Evolutionary conservation across 2,329 filamentous ascomycete genomes (phyloP), one percentile per base, ranked within the genome.

Genomic region (Arthrinium puccinioides): DNA sequence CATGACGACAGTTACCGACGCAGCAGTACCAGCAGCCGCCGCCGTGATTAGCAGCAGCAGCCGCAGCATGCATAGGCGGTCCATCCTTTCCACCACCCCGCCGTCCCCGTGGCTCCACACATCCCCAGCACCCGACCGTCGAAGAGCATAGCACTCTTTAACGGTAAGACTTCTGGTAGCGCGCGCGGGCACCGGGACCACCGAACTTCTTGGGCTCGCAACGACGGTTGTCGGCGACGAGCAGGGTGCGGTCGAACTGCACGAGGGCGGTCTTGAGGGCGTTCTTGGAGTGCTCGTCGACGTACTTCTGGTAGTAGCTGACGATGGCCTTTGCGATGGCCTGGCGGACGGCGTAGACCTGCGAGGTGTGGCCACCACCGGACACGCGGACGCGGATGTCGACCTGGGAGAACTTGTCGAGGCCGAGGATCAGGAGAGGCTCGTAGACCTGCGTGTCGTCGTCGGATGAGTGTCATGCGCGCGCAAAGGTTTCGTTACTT

Each of bases 281-380:
- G 82, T 97, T 96, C 86, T 98, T 98, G 76, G 85, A 87, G 85
- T 97, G 89, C 85, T 98, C 92, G 66, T 98, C 92, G 72, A 97
- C 87, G 76, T 83, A 98, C 81, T 98, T 96, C 77, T 96, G 90
- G 85, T 96, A 97, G 84, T 96, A 96, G 70, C 88, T 84, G 63
- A 94, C 83, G 66, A 94, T 87, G 61, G 84, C 84, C 82, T 97
- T 98, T 76, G 89, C 82, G 65, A 98, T 97, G 61, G 92, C 90
- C 77, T 98, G 92, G 60, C 92, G 88, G 78, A 97, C 87, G 67
- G 92, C 92, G 74, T 97, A 96, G 72, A 95, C 79, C 72, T 96
- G 89, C 45, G 87, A 94, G 53, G 85, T 89, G 33, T 97, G 90
- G 75, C 90, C 92, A 86, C 92, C 92, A 67, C 92, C 92, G 61